Conservation (phyloP, 805 yeast genomes). For the Candida silvatica region DNA sequence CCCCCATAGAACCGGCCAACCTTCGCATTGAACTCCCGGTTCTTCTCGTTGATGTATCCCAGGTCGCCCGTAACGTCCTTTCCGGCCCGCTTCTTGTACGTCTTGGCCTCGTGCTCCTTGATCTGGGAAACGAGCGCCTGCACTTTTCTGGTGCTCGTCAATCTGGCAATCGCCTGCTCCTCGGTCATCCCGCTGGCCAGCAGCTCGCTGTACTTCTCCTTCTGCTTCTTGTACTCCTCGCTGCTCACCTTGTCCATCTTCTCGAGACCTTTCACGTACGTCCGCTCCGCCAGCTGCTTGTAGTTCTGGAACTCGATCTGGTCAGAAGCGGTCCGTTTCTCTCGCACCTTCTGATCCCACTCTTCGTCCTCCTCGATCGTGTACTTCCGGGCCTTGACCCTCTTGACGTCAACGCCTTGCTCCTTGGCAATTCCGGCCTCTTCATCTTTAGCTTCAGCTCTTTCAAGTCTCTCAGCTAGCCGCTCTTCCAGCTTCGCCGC, state of each 20-base stretch:
- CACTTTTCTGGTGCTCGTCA: conserved; percentile 29
- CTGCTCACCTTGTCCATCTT: conserved; percentile 22
- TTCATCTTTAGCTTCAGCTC: conserved; percentile 24
- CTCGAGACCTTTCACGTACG: conserved; percentile 47
- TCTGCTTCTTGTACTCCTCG: conserved; percentile 34
- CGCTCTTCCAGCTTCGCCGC: conserved; percentile 19
- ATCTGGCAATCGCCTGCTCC: conserved; percentile 13
- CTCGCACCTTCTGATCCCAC: conserved; percentile 41
- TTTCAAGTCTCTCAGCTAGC: conserved; percentile 18
- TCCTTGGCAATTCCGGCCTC: conserved; percentile 24
- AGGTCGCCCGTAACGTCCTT: conserved; percentile 24
- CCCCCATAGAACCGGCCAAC: too few relatives aligned
- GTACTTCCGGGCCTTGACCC: conserved; percentile 42
- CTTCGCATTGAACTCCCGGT: conserved; percentile 66
- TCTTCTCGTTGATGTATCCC: conserved; percentile 58
- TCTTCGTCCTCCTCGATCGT: conserved; percentile 56
- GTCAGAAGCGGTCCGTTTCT: conserved; percentile 18
- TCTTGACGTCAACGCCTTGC: conserved; percentile 29
- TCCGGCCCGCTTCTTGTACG: conserved; percentile 28
- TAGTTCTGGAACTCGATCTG: conserved; percentile 39
- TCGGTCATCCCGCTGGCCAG: conserved; percentile 15
- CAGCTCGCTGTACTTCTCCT: conserved; percentile 18
- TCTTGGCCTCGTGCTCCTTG: conserved; percentile 28
- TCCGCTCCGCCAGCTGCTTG: conserved; percentile 47
- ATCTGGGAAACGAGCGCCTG: conserved; percentile 25